Base-by-base conservation (phyloP, 2,329 filamentous ascomycete genomes). In the Pseudocercospora macadamiae region DNA sequence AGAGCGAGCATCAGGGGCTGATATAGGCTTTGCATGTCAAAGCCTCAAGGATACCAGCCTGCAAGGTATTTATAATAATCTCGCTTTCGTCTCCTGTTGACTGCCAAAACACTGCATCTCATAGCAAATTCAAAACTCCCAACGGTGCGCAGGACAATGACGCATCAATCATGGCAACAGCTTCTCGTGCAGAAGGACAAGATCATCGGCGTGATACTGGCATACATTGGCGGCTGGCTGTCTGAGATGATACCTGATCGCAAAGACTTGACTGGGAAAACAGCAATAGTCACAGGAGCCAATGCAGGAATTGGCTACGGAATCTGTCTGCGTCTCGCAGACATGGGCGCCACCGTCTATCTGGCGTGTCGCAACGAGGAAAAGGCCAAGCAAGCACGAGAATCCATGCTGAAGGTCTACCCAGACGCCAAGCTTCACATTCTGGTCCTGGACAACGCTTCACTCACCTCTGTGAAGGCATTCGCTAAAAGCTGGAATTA, bases 341-440 rank as follows among this genome's bases (percentile, higher is more conserved):
- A 54, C 16, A 45, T 47, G 47, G 54, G 54, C 34, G 58, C 54
- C 4, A 42, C 51, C 1, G 42, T 47, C n/a, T 47, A 47, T 47
- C 14, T 47, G 42, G 42, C 42, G 4, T 47, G 42, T 14, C 32
- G 54, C 54, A 19, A 36, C 21, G 23, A 23, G 26, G 25, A 18
- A 19, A 21, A 51, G n/a, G 30, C 54, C 42, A 36, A 12, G 39
- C 42, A 25, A 8, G 53, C 39, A 2, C 42, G 42, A 28, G 42
- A 47, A 23, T 47, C 42, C 10, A 47, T 47, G 23, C 19, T 47
- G 9, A 8, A 47, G 7, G 26, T 14, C 4, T 44, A 32, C 18
- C 36, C 82, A 81, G 23, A 83, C 64, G 65, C 84, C 81, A 54
- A 81, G 63, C 47, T 75, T 68, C 70, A 73, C 51, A n/a, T 63